Percentiles rank a stretch among this genome's conserved stretches.
These are phyloP conservation scores for Mortierella antarctica DNA, from an alignment of 192 early-diverging fungal genomes.

Conservation along the genomic window DNA sequence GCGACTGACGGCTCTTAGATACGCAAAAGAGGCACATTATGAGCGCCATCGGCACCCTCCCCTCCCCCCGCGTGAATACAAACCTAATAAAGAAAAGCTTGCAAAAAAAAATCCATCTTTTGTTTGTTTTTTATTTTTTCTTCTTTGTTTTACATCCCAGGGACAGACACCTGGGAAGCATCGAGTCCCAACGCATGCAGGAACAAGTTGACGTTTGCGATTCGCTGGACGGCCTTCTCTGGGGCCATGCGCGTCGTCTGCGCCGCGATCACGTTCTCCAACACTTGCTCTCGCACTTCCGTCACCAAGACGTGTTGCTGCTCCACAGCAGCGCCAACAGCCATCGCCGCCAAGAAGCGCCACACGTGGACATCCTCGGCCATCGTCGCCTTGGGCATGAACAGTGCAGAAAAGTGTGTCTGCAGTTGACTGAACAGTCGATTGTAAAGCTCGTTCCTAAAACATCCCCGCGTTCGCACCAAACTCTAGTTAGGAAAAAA, in stretches of 20 bases:
- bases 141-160: conserved; percentile 40
- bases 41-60: no score
- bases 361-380: conserved; percentile 93
- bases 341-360: conserved; percentile 98
- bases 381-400: conserved; percentile 70
- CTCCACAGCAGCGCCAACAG: conserved; percentile 92
- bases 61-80: neutral
- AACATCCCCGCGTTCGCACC: neutral
- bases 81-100: neutral
- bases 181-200: conserved; percentile 95
- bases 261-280: conserved; percentile 79
- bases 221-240: conserved; percentile 72
- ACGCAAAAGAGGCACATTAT: no score
- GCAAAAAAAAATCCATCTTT: neutral
- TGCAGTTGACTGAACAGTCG: conserved; percentile 84
- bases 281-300: conserved; percentile 87
- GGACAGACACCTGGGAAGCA: conserved; percentile 76
- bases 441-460: conserved; percentile 83
- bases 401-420: conserved; percentile 80
- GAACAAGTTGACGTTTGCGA: conserved; percentile 93
- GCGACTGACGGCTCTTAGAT: no score
- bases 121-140: neutral
- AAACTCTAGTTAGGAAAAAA: no score
- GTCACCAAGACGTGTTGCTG: conserved; percentile 94
- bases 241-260: conserved; percentile 66